These are phyloP conservation scores for Pythium sp. DNA, from an alignment of 352 stramenopile genomes.

Conservation along the genomic window DNA sequence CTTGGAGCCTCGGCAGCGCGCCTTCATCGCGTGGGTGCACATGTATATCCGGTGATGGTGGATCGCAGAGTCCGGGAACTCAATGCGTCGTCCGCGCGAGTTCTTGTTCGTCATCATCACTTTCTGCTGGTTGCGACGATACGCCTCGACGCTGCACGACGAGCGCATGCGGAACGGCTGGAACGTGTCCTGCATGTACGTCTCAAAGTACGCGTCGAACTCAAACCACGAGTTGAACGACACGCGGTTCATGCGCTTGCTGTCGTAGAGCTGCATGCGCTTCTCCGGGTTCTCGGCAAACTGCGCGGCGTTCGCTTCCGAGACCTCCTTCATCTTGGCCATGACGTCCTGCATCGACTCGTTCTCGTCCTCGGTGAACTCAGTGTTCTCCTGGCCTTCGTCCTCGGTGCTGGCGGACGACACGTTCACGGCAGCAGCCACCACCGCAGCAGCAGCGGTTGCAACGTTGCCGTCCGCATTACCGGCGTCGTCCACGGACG, in stretches of 20 bases:
- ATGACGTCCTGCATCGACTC: conserved; percentile 61
- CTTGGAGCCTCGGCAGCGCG: conserved; percentile 68
- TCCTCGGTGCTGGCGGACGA: conserved; percentile 27
- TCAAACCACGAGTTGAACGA: conserved; percentile 88
- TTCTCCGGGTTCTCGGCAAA: conserved; percentile 30
- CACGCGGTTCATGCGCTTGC: conserved; percentile 81
- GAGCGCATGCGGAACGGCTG: conserved; percentile 86
- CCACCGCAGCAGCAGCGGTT: conserved; percentile 1
- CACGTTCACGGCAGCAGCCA: conserved; percentile 13
- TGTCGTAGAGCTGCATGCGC: conserved; percentile 65
- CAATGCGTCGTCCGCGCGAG: conserved; percentile 69
- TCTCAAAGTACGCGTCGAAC: conserved; percentile 84
- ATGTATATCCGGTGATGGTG: conserved; percentile 89
- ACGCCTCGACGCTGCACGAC: conserved; percentile 79
- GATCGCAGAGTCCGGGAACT: conserved; percentile 79
- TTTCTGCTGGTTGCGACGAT: conserved; percentile 83
- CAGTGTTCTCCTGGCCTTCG: conserved; percentile 26
- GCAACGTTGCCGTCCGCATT: not conserved
- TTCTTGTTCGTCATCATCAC: conserved; percentile 89
- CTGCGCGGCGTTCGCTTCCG: conserved; percentile 32
- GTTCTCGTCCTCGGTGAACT: conserved; percentile 52
- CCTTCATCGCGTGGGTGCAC: conserved; percentile 87
- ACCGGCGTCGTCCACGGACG: not conserved
- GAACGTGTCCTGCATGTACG: conserved; percentile 88
- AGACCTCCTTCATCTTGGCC: conserved; percentile 60